Conservation (phyloP, 257 asterid genomes). For the Cynanchum wilfordii region DNA sequence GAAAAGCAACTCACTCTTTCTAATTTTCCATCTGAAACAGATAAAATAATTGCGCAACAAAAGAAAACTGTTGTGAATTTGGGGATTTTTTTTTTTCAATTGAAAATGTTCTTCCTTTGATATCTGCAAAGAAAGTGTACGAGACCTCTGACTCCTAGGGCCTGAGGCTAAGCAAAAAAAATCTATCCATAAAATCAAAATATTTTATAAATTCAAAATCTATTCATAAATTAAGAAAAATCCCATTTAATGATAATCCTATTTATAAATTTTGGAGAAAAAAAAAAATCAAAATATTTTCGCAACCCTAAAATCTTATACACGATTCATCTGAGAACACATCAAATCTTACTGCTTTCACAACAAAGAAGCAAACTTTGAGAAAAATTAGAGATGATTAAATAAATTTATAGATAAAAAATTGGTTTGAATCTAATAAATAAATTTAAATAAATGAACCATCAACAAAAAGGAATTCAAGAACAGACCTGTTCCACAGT, state of each 20-base stretch:
- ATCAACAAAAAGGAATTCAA: neutral
- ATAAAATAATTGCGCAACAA: neutral
- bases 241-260: too few species aligned
- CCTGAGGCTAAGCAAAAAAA: too few species aligned
- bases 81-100: neutral
- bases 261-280: too few species aligned
- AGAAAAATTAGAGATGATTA: neutral
- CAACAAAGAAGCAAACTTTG: neutral
- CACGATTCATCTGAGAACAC: neutral
- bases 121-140: neutral
- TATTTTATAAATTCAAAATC: too few species aligned
- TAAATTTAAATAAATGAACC: neutral
- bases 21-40: neutral
- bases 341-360: neutral
- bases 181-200: too few species aligned
- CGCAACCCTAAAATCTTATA: too few species aligned
- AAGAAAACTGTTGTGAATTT: neutral
- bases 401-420: neutral
- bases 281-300: too few species aligned
- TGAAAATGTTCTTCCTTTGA: neutral
- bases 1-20: neutral
- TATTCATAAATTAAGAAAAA: too few species aligned
- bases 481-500: neutral
- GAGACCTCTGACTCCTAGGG: neutral
- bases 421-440: neutral